Conservation (phyloP, 1,284 basidiomycete genomes). For the Trichosporon faecale region DNA sequence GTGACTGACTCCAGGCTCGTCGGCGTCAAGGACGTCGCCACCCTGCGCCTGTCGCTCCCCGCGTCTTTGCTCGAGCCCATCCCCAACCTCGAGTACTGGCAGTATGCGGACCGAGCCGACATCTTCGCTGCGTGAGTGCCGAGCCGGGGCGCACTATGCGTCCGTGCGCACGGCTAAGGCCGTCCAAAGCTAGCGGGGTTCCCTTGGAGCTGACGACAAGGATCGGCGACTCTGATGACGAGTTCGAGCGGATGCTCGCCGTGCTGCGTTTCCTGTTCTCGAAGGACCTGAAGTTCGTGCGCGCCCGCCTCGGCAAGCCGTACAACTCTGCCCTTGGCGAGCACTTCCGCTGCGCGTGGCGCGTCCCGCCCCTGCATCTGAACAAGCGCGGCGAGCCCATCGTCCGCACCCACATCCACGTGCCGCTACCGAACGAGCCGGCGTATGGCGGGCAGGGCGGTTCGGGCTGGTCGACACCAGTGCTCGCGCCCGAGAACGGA, state of each 20-base stretch:
- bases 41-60: slow-evolving; percentile 65
- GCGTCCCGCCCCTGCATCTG: slow-evolving; percentile 47
- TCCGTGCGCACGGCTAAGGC: background rate
- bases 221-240: slow-evolving; percentile 82
- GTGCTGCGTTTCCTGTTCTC: slow-evolving; percentile 84
- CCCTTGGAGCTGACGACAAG: slow-evolving; percentile 54
- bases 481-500: slow-evolving; percentile 44
- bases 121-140: slow-evolving; percentile 74
- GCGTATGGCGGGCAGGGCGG: slow-evolving; percentile 47
- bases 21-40: slow-evolving; percentile 9
- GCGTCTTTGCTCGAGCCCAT: slow-evolving; percentile 86
- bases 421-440: slow-evolving; percentile 45
- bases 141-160: background rate
- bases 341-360: slow-evolving; percentile 80
- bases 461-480: slow-evolving; percentile 47
- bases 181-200: too few relatives aligned
- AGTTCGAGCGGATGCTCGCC: slow-evolving; percentile 88
- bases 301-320: slow-evolving; percentile 88
- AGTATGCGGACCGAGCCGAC: slow-evolving; percentile 90
- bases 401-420: slow-evolving; percentile 51
- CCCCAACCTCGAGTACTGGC: slow-evolving; percentile 93
- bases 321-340: slow-evolving; percentile 93
- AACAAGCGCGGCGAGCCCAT: slow-evolving; percentile 51
- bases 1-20: slow-evolving; percentile 11
- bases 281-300: slow-evolving; percentile 92